Evolutionary conservation across 768 basidiomycete species (phyloP).

Genomic region (Mycena vitilis): DNA sequence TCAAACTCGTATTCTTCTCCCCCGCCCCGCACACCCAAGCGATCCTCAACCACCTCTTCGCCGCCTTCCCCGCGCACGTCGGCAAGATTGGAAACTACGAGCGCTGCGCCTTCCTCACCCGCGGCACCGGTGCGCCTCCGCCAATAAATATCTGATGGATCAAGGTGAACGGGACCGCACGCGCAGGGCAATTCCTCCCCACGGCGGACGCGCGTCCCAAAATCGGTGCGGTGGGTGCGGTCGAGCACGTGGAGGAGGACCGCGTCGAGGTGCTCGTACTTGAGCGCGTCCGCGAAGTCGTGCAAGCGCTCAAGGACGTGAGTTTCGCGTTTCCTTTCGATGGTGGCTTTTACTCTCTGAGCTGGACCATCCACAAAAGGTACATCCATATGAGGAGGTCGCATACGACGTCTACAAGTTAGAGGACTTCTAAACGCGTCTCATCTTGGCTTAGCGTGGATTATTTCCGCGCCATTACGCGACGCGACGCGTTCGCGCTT

Average conservation of each 20-base stretch:
- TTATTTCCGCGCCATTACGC: too few relatives aligned
- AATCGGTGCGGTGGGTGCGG: slow-evolving; percentile 54
- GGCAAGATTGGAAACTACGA: slow-evolving; percentile 67
- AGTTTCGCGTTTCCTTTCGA: background rate
- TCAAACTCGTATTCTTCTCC: slow-evolving; percentile 67
- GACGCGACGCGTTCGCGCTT: too few relatives aligned
- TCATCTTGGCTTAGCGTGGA: too few relatives aligned
- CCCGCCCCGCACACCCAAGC: slow-evolving; percentile 54
- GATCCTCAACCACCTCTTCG: slow-evolving; percentile 59
- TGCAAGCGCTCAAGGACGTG: slow-evolving; percentile 57
- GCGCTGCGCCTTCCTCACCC: slow-evolving; percentile 64
- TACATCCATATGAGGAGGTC: slow-evolving; percentile 69
- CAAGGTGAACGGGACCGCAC: background rate
- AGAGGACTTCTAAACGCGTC: slow-evolving; percentile 52
- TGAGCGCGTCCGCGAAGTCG: slow-evolving; percentile 51
- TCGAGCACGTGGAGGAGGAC: slow-evolving; percentile 65
- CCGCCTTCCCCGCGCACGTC: slow-evolving; percentile 54
- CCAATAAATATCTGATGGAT: background rate
- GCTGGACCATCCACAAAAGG: slow-evolving; percentile 41
- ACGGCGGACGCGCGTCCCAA: slow-evolving; percentile 54
- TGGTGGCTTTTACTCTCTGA: too few relatives aligned
- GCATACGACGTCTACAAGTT: slow-evolving; percentile 67
- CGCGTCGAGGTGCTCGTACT: slow-evolving; percentile 64
- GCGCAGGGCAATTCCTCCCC: slow-evolving; percentile 61
- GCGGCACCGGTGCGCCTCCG: slow-evolving; percentile 59